phyloP scores from a whole-genome alignment of 2,329 filamentous ascomycete genomes.

The Hymenoscyphus albidus region DNA sequence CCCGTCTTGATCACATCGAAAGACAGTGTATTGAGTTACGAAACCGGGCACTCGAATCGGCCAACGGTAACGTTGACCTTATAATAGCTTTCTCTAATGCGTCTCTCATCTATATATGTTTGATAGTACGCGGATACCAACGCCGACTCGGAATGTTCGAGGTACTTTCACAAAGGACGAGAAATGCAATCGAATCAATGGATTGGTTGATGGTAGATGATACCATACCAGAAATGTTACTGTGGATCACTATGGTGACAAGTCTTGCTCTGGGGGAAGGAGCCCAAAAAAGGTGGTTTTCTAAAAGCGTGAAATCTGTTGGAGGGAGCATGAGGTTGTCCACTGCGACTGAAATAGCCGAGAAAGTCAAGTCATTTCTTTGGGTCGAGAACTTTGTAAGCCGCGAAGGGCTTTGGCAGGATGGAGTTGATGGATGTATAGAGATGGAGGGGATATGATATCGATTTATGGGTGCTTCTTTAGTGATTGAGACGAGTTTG shows the following conservation, averaged over 20 bases:
- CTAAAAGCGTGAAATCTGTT: background rate
- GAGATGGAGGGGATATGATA: background rate
- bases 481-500: background rate
- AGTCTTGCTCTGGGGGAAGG: background rate
- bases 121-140: background rate
- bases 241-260: background rate
- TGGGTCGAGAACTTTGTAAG: conserved; percentile 1
- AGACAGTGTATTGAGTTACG: background rate
- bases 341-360: background rate
- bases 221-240: background rate
- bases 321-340: background rate
- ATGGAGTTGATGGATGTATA: background rate
- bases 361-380: background rate
- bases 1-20: background rate
- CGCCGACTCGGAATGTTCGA: conserved; percentile 1
- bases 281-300: background rate
- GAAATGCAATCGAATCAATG: background rate
- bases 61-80: background rate
- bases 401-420: background rate
- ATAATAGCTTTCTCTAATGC: conserved; percentile 1
- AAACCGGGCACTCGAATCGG: background rate
- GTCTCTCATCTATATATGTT: conserved; percentile 1
- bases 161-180: background rate
- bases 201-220: conserved; percentile 1
- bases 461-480: background rate